These are phyloP conservation scores for Petunia hybrid DNA, from an alignment of 305 asterid species.

Conservation along the genomic window DNA sequence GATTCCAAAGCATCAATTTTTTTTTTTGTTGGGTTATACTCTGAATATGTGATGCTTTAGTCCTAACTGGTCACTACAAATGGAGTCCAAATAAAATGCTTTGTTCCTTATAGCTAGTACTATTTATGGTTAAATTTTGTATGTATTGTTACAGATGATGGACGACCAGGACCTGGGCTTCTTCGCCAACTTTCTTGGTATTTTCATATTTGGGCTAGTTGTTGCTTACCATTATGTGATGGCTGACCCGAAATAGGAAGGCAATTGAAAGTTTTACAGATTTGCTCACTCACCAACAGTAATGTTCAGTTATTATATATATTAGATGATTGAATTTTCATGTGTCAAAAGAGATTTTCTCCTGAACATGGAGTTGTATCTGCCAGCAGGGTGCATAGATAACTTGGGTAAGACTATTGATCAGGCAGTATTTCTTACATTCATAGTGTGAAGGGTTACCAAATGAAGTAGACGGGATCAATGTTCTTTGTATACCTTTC, in stretches of 20 bases:
- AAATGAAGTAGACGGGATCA: neutral
- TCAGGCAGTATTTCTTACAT: neutral
- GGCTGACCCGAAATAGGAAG: slow-evolving; percentile 95
- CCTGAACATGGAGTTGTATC: neutral
- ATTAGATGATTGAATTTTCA: neutral
- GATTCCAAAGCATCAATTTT: too few relatives aligned
- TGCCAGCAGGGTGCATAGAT: neutral
- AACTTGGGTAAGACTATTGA: neutral
- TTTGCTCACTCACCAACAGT: neutral
- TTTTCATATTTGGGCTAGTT: slow-evolving; percentile 79
- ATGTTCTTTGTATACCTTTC: neutral
- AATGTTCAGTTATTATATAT: neutral
- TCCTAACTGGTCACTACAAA: too few relatives aligned
- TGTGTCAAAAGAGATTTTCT: neutral
- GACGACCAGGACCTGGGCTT: slow-evolving; percentile 73
- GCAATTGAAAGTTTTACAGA: slow-evolving; percentile 62
- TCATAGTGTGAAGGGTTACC: neutral
- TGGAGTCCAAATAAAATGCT: too few relatives aligned
- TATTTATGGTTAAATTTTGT: too few relatives aligned
- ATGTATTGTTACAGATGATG: slow-evolving; percentile 37
- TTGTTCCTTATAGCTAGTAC: too few relatives aligned
- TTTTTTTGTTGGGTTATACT: too few relatives aligned
- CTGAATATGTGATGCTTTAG: too few relatives aligned
- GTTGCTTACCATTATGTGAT: slow-evolving; percentile 91
- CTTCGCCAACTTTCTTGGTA: slow-evolving; percentile 97